Percentiles rank a stretch among this genome's conserved stretches.
These are phyloP conservation scores for Candida jianshihensis DNA, from an alignment of 805 yeast genomes.

Conservation along the genomic window DNA sequence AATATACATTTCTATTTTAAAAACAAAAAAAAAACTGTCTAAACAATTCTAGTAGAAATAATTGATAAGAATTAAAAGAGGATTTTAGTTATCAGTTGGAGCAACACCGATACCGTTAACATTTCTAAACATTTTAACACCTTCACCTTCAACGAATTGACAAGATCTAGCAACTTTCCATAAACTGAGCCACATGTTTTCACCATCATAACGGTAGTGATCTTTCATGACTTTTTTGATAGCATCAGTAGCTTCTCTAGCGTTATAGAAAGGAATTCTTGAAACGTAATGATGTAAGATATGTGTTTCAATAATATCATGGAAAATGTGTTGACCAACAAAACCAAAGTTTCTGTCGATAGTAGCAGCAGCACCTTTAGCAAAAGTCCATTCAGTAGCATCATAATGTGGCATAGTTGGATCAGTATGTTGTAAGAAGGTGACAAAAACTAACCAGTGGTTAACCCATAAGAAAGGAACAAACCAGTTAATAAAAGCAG, in stretches of 20 bases:
- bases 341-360: conserved; percentile 57
- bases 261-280: conserved; percentile 83
- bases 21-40: neutral
- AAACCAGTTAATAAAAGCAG: conserved; percentile 48
- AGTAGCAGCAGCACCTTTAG: conserved; percentile 62
- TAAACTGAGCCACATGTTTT: conserved; percentile 49
- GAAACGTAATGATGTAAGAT: conserved; percentile 81
- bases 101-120: conserved; percentile 37
- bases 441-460: conserved; percentile 60
- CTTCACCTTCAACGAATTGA: conserved; percentile 67
- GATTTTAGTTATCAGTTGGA: conserved; percentile 15
- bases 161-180: conserved; percentile 58
- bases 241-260: conserved; percentile 71
- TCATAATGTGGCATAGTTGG: conserved; percentile 54
- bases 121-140: conserved; percentile 63
- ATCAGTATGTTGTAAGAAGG: conserved; percentile 58
- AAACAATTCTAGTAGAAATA: no score
- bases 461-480: conserved; percentile 53
- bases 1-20: no score
- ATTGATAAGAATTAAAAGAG: neutral
- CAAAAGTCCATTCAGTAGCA: conserved; percentile 52
- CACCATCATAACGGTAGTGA: conserved; percentile 58
- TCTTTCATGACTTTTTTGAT: conserved; percentile 81
- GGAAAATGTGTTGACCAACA: conserved; percentile 64
- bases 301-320: conserved; percentile 86